Evolutionary conservation across 257 asterid genomes (phyloP), one percentile per base, ranked within the genome.

Genomic region (Paulownia fortunei): DNA sequence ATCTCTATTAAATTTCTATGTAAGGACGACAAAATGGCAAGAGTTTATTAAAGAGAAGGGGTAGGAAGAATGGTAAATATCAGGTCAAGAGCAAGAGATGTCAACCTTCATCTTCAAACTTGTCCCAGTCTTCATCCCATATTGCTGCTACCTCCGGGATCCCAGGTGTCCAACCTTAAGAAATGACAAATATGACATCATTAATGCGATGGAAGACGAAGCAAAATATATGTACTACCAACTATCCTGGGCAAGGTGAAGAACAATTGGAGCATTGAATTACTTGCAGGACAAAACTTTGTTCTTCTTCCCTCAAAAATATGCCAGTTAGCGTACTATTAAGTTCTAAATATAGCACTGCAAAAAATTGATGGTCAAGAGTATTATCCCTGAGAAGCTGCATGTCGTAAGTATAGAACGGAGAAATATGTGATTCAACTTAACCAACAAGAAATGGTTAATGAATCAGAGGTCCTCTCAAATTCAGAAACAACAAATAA

Each of bases 121-220:
- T 96, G 88, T 96, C 99, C 99, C 99, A 96, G 52, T 96, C 99
- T 87, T 96, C 99, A 84, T 96, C 98, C 99, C 99, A 96, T 68
- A 92, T 84, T 76, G 86, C 92, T 60, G 97, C 93, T 59, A 88
- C 62, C 83, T 90, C 98, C 2, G 98, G 97, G 63, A 96, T 79
- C 65, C 99, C 99, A 72, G 97, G 98, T 61, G 86, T 91, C 99
- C 99, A 96, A 67, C 98, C 99, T 96, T 84, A 49, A 83, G 52
- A 74, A 81, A 69, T 67, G n/a, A 24, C 76, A 63, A n/a, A n/a
- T n/a, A n/a, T n/a, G n/a, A n/a, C n/a, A n/a, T n/a, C n/a, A n/a
- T n/a, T n/a, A n/a, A n/a, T n/a, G n/a, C n/a, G n/a, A n/a, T n/a
- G n/a, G n/a, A n/a, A n/a, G n/a, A n/a, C n/a, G n/a, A n/a, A n/a